A percentile compares a stretch with the other conserved stretches of the same genome.
These are phyloP conservation scores for Lophium mytilinum DNA, from an alignment of 495 filamentous ascomycete species.

Conservation along the genomic window DNA sequence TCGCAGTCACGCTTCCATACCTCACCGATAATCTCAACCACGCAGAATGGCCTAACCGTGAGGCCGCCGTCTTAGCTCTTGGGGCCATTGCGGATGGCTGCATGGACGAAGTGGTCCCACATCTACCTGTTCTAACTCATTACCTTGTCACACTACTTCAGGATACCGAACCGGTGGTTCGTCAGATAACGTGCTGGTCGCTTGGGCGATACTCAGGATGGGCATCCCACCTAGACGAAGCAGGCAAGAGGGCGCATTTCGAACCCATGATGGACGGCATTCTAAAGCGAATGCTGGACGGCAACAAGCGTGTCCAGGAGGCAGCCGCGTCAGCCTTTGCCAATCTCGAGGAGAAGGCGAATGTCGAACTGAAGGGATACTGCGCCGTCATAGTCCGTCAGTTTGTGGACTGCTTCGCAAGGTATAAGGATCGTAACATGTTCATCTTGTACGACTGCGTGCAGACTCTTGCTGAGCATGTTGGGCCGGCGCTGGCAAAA, in stretches of 20 bases:
- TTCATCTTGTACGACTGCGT: conserved; percentile 98
- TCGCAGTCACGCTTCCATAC: conserved; percentile 85
- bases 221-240: conserved; percentile 68
- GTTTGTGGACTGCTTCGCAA: conserved; percentile 82
- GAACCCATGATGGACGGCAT: conserved; percentile 98
- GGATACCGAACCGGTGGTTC: conserved; percentile 83
- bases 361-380: conserved; percentile 69
- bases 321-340: conserved; percentile 95
- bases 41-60: conserved; percentile 82
- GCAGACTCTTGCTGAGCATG: conserved; percentile 90
- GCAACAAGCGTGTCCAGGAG: conserved; percentile 96
- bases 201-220: conserved; percentile 88
- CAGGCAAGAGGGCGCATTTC: conserved; percentile 68
- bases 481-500: conserved; percentile 67
- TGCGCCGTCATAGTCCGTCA: conserved; percentile 85
- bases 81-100: conserved; percentile 95
- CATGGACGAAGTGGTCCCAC: conserved; percentile 78
- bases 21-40: conserved; percentile 84
- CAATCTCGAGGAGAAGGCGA: conserved; percentile 89
- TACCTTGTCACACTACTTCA: conserved; percentile 83
- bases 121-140: conserved; percentile 82
- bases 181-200: conserved; percentile 97
- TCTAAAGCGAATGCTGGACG: conserved; percentile 85
- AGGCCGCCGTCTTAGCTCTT: conserved; percentile 89
- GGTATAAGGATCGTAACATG: conserved; percentile 98